Evolutionary conservation across 129 eudicot species (phyloP).

Genomic region (Deinandra increscens): DNA sequence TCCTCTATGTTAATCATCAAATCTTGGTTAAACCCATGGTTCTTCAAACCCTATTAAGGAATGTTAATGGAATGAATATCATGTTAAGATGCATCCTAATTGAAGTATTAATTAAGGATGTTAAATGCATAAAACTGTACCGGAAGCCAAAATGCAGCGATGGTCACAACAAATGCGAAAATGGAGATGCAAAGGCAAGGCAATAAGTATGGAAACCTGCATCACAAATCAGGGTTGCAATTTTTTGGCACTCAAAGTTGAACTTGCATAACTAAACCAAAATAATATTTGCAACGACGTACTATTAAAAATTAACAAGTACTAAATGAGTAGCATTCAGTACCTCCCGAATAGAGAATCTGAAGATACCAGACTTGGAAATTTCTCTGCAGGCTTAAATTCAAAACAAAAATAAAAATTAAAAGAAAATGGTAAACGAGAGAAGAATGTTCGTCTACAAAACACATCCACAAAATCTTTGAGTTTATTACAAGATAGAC

Average conservation of each 20-base stretch:
- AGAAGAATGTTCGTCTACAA: neutral
- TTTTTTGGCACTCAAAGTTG: neutral
- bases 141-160: slow-evolving; percentile 73
- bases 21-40: too few relatives aligned
- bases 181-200: slow-evolving; percentile 74
- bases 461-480: too few relatives aligned
- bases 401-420: slow-evolving; percentile 6
- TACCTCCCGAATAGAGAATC: slow-evolving; percentile 86
- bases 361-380: slow-evolving; percentile 58
- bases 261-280: neutral
- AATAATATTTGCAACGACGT: neutral
- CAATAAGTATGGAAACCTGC: slow-evolving; percentile 91
- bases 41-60: too few relatives aligned
- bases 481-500: too few relatives aligned
- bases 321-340: neutral
- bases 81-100: slow-evolving; percentile 8
- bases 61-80: too few relatives aligned
- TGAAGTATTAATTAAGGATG: neutral
- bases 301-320: neutral
- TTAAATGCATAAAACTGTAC: slow-evolving; percentile 41
- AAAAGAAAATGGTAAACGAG: neutral
- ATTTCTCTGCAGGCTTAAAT: slow-evolving; percentile 88
- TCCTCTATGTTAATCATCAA: too few relatives aligned
- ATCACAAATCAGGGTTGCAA: slow-evolving; percentile 20
- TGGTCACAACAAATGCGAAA: slow-evolving; percentile 52